Evolutionary conservation across 805 yeast genomes (phyloP), one percentile per base, ranked within the genome.

Genomic region (Wickerhamiella alocasiicola): DNA sequence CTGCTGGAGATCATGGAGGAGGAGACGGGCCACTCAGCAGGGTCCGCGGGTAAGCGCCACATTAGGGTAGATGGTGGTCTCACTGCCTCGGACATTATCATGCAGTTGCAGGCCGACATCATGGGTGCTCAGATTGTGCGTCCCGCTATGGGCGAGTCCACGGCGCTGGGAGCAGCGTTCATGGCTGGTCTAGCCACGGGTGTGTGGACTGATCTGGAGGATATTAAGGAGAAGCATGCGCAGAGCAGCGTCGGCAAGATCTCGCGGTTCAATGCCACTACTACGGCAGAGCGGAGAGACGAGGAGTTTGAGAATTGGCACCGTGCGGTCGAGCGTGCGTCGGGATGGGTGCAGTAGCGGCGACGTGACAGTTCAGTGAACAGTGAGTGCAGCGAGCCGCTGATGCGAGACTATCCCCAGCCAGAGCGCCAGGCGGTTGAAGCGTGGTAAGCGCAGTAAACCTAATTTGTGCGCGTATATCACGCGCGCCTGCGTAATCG

Each of bases 121-220:
- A 67, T 84, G 50, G 96, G 96, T 3, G 88, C 91, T 1, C 74
- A 77, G 20, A 88, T 87, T 31, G 72, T 74, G 50, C 70, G 95
- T 52, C 85, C 95, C 1, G 71, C 74, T 24, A 81, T 78, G 58
- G 66, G 83, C 26, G 97, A 87, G 61, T 84, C 95, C 56, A 87
- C 96, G 4, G 95, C 96, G 0, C 69, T 87, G 47, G 97, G 97
- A 21, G 94, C 95, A 6, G 95, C 96, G 4, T 81, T 88, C 49
- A 95, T 95, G 21, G 94, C 97, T 2, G 95, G 95, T 9, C 64
- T 85, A 53, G 74, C 74, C 11, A 70, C 81, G 43, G 63, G 66
- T 32, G 59, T 84, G 35, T 87, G 95, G 95, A 68, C 67, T 43
- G 72, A 75, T 49, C 63, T 85, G 46, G 78, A 72, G 39, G 95